These are phyloP conservation scores for Clathrospora elynae DNA, from an alignment of 2,329 filamentous ascomycete genomes.

Conservation along the genomic window DNA sequence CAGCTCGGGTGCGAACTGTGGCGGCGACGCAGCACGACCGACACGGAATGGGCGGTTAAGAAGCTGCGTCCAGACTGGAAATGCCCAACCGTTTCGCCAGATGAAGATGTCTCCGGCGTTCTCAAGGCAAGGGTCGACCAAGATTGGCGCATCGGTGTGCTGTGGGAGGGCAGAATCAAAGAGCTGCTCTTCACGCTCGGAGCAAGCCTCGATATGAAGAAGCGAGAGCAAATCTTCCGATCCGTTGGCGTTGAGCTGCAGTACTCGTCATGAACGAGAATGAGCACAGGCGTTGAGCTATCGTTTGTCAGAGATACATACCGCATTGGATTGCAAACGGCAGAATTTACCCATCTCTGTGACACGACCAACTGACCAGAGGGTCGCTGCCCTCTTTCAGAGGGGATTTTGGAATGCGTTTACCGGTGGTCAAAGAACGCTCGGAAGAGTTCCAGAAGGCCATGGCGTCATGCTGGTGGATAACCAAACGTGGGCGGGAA, in stretches of 20 bases:
- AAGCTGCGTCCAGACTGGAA: conserved; percentile 52
- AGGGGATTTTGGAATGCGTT: conserved; percentile 23
- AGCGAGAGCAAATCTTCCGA: conserved; percentile 75
- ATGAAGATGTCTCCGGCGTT: conserved; percentile 78
- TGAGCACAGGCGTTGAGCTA: conserved; percentile 8
- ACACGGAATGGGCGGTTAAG: conserved; percentile 53
- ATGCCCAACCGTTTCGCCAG: conserved; percentile 42
- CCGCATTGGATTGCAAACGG: conserved; percentile 10
- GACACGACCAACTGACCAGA: conserved; percentile 3
- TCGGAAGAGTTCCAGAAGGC: conserved; percentile 22
- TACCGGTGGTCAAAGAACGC: conserved; percentile 16
- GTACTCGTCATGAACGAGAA: conserved; percentile 71
- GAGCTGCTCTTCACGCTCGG: conserved; percentile 91
- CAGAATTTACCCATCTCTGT: conserved; percentile 8
- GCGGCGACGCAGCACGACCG: conserved; percentile 62
- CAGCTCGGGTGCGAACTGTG: conserved; percentile 91
- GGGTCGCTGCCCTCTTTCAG: conserved; percentile 16
- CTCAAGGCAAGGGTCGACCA: conserved; percentile 90
- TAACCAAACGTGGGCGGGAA: conserved; percentile 11
- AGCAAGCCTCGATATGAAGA: conserved; percentile 79
- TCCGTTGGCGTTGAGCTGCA: conserved; percentile 79
- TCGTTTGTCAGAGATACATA: conserved; percentile 11
- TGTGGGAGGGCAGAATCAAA: conserved; percentile 94
- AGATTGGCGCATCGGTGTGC: conserved; percentile 78
- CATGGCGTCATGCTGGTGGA: conserved; percentile 23